Base-by-base conservation (phyloP, 2,329 filamentous ascomycete species). In the Paraphoma chrysanthemicola region DNA sequence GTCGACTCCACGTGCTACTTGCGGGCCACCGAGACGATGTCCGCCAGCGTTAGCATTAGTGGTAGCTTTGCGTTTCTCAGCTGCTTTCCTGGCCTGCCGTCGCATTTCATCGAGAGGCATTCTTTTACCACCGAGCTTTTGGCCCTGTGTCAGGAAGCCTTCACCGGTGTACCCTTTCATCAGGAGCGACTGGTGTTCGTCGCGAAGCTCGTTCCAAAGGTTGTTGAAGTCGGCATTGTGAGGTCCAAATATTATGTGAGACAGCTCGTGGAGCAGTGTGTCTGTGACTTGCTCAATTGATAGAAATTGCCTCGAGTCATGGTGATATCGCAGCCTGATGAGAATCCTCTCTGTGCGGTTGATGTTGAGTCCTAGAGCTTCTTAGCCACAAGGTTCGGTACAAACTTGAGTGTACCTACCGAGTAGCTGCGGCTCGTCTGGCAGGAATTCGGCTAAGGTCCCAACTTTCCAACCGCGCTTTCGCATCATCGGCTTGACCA, bases 401-500 rank as follows among this genome's bases (percentile, higher is more conserved):
- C 12, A 29, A 33, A 6, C 23, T 41, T 12, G 44, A 31, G 14
- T 12, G 16, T 30, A 66, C 76, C 43, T 77, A 83, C 91, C 93
- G 41, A 96, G 79, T 1, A 97, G 81, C 63, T 90, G 90, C 31
- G 81, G 78, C 66, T 95, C 84, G 11, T 86, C 81, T 1, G 94
- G 94, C 57, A 91, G 90, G 78, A 98, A 97, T 74, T 98, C 94
- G 47, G 88, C 87, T 14, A 98, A 83, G 46, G 90, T 86, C 29
- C 85, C 83, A 33, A 98, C 91, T 60, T 82, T 89, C 91, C 93
- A 98, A 53, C 84, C 84, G 43, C 91, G 87, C 46, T 92, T 92
- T 62, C 92, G 85, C 93, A 98, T 98, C 60, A 98, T 91, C 16
- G 94, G 94, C 75, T 97, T 97, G 59, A 97, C 93, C 54, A 96